A percentile compares a stretch with the other conserved stretches of the same genome.
Evolutionary conservation across 202 grass and related monocot genomes (phyloP).

Genomic region (Zoysia matrella): DNA sequence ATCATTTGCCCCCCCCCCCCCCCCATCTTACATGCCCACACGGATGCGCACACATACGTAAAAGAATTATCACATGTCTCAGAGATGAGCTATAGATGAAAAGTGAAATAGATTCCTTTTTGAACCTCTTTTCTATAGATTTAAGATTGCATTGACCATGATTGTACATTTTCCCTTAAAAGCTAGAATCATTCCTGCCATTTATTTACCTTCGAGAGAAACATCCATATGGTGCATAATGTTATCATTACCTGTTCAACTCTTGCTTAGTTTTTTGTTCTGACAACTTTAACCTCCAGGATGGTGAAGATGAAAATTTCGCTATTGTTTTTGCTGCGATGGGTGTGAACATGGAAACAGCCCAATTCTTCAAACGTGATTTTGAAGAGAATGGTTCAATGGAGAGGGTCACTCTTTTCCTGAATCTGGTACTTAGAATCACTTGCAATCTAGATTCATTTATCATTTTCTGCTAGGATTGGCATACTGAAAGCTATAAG

Average conservation of each 20-base stretch:
- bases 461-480: conserved; percentile 9
- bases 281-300: conserved; percentile 53
- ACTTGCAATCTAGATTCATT: conserved; percentile 1
- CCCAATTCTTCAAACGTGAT: too few relatives aligned
- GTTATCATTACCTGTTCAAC: conserved; percentile 17
- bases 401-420: not conserved
- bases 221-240: conserved; percentile 3
- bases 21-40: not conserved
- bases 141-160: not conserved
- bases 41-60: not conserved
- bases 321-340: too few relatives aligned
- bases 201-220: not conserved
- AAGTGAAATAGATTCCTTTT: not conserved
- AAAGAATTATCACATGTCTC: too few relatives aligned
- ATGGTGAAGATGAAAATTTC: too few relatives aligned
- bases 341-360: too few relatives aligned
- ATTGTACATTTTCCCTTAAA: not conserved
- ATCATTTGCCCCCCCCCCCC: not conserved
- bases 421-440: conserved; percentile 81
- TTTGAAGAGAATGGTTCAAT: too few relatives aligned
- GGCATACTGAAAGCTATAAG: not conserved
- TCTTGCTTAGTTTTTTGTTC: conserved; percentile 7
- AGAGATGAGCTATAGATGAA: not conserved
- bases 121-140: not conserved
- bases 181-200: not conserved